phyloP scores from a whole-genome alignment of 2,329 filamentous ascomycete genomes.

The Aspergillus sp. region DNA sequence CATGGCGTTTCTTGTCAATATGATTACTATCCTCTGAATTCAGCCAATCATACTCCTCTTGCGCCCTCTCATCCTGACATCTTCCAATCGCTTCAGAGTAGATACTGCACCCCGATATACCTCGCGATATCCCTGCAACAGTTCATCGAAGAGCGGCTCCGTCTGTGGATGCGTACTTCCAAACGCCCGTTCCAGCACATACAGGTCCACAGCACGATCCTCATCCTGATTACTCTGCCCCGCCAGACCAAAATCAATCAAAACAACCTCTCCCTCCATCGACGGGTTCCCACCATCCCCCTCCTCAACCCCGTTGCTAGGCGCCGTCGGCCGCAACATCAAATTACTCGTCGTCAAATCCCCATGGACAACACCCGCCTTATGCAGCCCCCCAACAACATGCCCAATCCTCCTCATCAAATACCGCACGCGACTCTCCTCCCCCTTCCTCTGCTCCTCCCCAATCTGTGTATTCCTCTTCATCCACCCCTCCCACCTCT shows the following conservation, averaged over 20 bases:
- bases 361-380: constrained; percentile 81
- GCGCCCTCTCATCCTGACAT: constrained; percentile 85
- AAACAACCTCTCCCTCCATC: constrained; percentile 66
- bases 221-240: constrained; percentile 76
- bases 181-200: constrained; percentile 91
- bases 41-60: constrained; percentile 97
- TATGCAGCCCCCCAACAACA: constrained; percentile 70
- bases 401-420: constrained; percentile 66
- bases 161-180: constrained; percentile 87
- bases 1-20: constrained; percentile 16
- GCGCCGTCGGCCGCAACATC: constrained; percentile 58
- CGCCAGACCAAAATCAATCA: constrained; percentile 93
- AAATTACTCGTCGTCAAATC: constrained; percentile 97
- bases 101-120: constrained; percentile 67
- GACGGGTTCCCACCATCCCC: constrained; percentile 17
- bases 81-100: constrained; percentile 76
- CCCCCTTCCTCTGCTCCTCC: constrained; percentile 26
- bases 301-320: constrained; percentile 9
- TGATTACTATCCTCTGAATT: constrained; percentile 9
- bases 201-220: constrained; percentile 90
- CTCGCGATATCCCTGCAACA: constrained; percentile 67
- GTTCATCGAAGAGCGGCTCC: constrained; percentile 65
- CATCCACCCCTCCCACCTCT: constrained; percentile 57
- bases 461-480: constrained; percentile 24
- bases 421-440: constrained; percentile 48